Conservation (phyloP, 2,329 filamentous ascomycete genomes). For the Aspergillus aculeatinus region DNA sequence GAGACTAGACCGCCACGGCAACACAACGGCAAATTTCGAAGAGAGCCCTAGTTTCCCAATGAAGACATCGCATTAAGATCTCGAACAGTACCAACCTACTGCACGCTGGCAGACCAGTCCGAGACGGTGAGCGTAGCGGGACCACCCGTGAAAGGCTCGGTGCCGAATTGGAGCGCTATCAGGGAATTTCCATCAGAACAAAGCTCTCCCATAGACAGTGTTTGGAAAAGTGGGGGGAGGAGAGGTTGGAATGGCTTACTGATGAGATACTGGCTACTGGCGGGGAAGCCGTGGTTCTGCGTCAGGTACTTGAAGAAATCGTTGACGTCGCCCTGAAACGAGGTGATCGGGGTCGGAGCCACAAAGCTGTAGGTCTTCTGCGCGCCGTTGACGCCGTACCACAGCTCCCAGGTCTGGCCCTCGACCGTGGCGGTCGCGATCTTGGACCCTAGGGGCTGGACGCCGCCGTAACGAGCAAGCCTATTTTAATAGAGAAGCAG, state of each 20-base stretch:
- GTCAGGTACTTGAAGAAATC: constrained; percentile 56
- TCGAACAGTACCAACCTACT: not conserved
- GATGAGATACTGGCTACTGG: constrained; percentile 51
- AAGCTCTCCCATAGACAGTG: not conserved
- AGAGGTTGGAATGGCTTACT: constrained; percentile 31
- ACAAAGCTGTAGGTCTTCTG: constrained; percentile 60
- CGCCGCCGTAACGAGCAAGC: constrained; percentile 51
- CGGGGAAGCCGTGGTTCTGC: constrained; percentile 47
- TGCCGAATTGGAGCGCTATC: constrained; percentile 47
- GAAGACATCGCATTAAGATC: too few species aligned
- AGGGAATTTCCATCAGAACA: not conserved
- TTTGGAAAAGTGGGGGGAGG: not conserved
- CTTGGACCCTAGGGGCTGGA: constrained; percentile 54
- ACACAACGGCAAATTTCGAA: too few species aligned
- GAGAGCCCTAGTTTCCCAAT: too few species aligned
- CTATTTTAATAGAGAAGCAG: constrained; percentile 3
- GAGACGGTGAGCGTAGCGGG: constrained; percentile 36
- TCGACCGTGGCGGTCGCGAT: constrained; percentile 53
- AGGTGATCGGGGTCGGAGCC: constrained; percentile 43
- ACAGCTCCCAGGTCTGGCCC: constrained; percentile 56
- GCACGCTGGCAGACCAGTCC: not conserved
- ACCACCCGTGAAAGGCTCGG: constrained; percentile 56
- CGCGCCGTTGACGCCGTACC: constrained; percentile 54
- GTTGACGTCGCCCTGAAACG: constrained; percentile 56
- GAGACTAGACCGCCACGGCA: too few species aligned